Base-by-base conservation (phyloP, 495 filamentous ascomycete species). In the Daldinia concentrica region DNA sequence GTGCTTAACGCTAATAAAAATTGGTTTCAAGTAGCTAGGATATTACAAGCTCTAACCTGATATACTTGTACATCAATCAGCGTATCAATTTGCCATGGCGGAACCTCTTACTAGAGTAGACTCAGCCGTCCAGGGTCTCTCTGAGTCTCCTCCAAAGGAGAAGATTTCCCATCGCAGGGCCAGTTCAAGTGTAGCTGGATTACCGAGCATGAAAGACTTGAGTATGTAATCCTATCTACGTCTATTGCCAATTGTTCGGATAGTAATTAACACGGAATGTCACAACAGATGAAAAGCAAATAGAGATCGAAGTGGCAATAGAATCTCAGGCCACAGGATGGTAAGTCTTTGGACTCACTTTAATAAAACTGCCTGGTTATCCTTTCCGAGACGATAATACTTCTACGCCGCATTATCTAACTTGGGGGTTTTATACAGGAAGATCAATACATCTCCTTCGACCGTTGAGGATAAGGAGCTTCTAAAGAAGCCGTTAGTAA, bases 391-490 rank as follows among this genome's bases (percentile, higher is more conserved):
- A 26, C 1, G 1, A 26, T 26, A 26, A 26, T 26, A 26, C 24
- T 3, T 26, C 24, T 26, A 26, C 24, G 24, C 24, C 24, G 24
- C 24, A 26, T 26, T 26, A 26, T 1, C 24, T 26, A 26, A 26
- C 3, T 3, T 26, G 1, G 24, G 24, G 24, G 3, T 26, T 26
- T 3, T 26, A 26, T 26, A 26, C 24, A 26, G 94, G 94, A 94
- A 92, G 80, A 88, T 97, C 71, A 97, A 97, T 84, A 94, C 89
- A 27, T 93, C 93, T 15, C 88, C 94, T 27, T 79, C 83, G 24
- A 85, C 86, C 12, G 76, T 97, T 58, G 85, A 96, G 37, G 93
- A 97, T 52, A 92, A 91, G 77, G 91, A 93, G 1, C 84, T 86
- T 48, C 89, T 97, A 60, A 92, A 92, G 81, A 90, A 95, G 79